Evolutionary conservation across 352 stramenopile species (phyloP).

Genomic region (Phytophthora sp.): DNA sequence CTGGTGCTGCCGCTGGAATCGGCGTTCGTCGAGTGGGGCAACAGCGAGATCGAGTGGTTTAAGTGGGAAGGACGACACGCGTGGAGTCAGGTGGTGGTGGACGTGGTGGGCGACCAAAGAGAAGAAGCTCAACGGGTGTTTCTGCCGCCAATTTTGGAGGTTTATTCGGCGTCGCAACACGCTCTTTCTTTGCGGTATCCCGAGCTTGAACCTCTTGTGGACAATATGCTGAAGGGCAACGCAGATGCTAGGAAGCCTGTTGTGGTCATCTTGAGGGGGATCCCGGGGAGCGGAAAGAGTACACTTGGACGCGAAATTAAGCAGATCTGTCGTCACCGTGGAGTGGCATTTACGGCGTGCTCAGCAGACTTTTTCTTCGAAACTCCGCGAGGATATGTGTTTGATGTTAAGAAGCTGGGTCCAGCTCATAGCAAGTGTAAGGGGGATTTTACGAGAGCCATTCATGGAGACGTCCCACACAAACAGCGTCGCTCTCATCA

Average conservation of each 20-base stretch:
- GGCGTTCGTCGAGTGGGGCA: conserved; percentile 7
- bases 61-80: conserved; percentile 31
- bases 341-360: conserved; percentile 39
- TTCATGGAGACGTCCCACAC: conserved; percentile 17
- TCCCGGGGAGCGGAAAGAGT: conserved; percentile 80
- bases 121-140: conserved; percentile 32
- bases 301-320: conserved; percentile 51
- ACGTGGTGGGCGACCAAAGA: not conserved
- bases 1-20: conserved; percentile 26
- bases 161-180: not conserved
- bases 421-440: conserved; percentile 59
- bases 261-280: conserved; percentile 71
- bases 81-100: conserved; percentile 29
- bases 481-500: conserved; percentile 4
- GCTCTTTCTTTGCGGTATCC: conserved; percentile 35
- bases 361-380: conserved; percentile 78
- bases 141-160: conserved; percentile 17
- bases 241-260: conserved; percentile 15
- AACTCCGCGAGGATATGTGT: conserved; percentile 63
- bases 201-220: conserved; percentile 36
- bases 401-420: conserved; percentile 57
- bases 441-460: conserved; percentile 39
- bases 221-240: conserved; percentile 43
- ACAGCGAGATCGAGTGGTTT: conserved; percentile 17
- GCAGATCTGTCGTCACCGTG: conserved; percentile 37